phyloP scores from a whole-genome alignment of 164 flowering plant species.

The Liquidambar formosana region DNA sequence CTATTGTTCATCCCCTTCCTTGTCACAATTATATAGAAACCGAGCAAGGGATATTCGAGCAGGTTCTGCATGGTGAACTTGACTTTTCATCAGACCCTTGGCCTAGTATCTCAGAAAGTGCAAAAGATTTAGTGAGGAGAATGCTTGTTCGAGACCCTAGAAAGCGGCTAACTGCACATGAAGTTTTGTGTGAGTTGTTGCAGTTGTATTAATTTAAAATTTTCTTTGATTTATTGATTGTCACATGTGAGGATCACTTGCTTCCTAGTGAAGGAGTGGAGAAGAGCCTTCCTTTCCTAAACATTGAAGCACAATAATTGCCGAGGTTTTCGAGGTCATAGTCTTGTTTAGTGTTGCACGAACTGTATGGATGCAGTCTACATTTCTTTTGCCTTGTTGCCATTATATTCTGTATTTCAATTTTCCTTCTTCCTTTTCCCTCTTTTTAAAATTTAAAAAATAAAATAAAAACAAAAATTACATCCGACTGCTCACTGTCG shows the following conservation, averaged over 20 bases:
- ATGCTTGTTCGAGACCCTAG: constrained; percentile 45
- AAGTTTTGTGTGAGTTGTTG: constrained; percentile 39
- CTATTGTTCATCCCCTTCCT: neutral
- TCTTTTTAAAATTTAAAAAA: no score
- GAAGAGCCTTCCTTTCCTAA: neutral
- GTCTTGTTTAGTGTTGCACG: no score
- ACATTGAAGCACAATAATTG: no score
- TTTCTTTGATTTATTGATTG: constrained; percentile 2
- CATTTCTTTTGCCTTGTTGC: no score
- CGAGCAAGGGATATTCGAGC: constrained; percentile 44
- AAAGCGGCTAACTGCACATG: constrained; percentile 37
- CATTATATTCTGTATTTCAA: no score
- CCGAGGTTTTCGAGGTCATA: no score
- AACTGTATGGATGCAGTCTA: no score
- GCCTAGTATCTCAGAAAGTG: constrained; percentile 48
- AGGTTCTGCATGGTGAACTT: constrained; percentile 44
- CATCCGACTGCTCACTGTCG: neutral
- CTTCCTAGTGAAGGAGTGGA: neutral
- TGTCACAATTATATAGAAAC: constrained; percentile 19
- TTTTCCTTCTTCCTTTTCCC: no score
- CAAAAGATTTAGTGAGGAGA: constrained; percentile 43
- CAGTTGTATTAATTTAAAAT: neutral
- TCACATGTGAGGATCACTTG: neutral
- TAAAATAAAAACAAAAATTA: no score
- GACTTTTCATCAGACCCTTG: constrained; percentile 48